phyloP scores from a whole-genome alignment of 73 alveolate genomes.

The Strombidium stylifer region DNA sequence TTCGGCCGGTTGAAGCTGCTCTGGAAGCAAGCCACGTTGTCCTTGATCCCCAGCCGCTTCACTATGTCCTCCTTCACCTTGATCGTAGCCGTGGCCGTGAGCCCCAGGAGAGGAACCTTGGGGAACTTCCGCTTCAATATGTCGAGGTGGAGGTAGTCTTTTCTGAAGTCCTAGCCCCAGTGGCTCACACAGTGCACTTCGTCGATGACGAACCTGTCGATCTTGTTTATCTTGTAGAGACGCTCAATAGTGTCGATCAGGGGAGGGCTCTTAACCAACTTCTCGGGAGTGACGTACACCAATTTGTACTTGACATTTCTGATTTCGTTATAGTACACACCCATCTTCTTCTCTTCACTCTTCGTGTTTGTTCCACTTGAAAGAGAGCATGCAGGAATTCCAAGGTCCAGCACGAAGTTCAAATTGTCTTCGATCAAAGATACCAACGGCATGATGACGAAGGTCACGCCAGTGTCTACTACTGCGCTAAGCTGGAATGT shows the following conservation, averaged over 20 bases:
- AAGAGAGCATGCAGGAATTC: constrained; percentile 63
- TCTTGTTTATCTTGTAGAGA: constrained; percentile 11
- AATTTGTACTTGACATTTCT: constrained; percentile 13
- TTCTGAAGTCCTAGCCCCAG: constrained; percentile 99
- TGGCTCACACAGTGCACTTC: constrained; percentile 99
- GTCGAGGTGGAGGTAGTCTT: constrained; percentile 90
- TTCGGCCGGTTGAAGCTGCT: constrained; percentile 91
- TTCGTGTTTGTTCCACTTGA: constrained; percentile 7
- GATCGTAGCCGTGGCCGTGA: constrained; percentile 99
- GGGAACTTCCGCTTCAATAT: constrained; percentile 82
- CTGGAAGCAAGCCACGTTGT: constrained; percentile 79
- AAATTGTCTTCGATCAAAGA: constrained; percentile 74
- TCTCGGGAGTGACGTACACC: constrained; percentile 60
- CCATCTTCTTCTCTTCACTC: constrained; percentile 9
- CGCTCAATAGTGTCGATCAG: constrained; percentile 4
- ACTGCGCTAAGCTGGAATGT: constrained; percentile 81
- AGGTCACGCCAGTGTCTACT: constrained; percentile 65
- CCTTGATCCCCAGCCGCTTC: constrained; percentile 76
- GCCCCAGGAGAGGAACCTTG: constrained; percentile 91
- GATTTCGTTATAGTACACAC: constrained; percentile 8
- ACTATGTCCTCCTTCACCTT: constrained; percentile 95
- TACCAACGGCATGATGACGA: constrained; percentile 84
- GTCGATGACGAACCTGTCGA: constrained; percentile 94
- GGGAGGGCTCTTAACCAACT: constrained; percentile 40
- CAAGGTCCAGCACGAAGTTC: constrained; percentile 73